Evolutionary conservation across 176 grass and related monocot genomes (phyloP), one percentile per base, ranked within the genome.

Genomic region (Luzula sylvatica): DNA sequence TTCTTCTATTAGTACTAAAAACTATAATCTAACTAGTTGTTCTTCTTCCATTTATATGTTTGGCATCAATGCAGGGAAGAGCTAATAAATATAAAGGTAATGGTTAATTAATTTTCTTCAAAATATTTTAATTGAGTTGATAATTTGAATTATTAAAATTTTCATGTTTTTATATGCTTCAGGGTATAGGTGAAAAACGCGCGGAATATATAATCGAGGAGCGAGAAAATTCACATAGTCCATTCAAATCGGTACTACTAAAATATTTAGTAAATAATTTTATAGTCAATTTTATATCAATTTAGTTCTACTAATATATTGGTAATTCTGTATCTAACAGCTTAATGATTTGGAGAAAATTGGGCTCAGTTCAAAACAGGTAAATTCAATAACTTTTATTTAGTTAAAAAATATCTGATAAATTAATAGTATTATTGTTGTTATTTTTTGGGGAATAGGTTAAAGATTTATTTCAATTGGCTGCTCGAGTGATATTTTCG

Each of bases 121-220:
- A 50, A 16, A 48, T 11, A 58, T 44, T 7, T 20, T 48, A 18
- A 52, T 41, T 19, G 17, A 19, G 8, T 51, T 56, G 15, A 18
- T 23, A 67, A 23, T 8, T 46, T 57, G 27, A 58, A 20, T 26
- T 20, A 8, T n/a, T 23, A 47, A 58, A 50, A 72, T 54, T 66
- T 16, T 30, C 2, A 67, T 38, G 45, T 29, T 61, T 38, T 52
- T 50, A 22, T 42, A n/a, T n/a, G 28, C 14, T 21, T 43, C 70
- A 98, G 92, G 92, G 92, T 42, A 98, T 98, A 58, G 92, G 92
- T 2, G 47, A 58, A 26, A 98, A 59, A 69, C 81, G 92, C 64
- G 86, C 92, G 42, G 78, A 90, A 11, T 98, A 98, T 48, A 83
- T 98, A 56, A 59, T 98, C 17, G 92, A 90, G 55, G 62, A 90